A percentile compares a stretch with the other conserved stretches of the same genome.
These are phyloP conservation scores for Dendryphion nanum DNA, from an alignment of 2,329 filamentous ascomycete species.

Conservation along the genomic window DNA sequence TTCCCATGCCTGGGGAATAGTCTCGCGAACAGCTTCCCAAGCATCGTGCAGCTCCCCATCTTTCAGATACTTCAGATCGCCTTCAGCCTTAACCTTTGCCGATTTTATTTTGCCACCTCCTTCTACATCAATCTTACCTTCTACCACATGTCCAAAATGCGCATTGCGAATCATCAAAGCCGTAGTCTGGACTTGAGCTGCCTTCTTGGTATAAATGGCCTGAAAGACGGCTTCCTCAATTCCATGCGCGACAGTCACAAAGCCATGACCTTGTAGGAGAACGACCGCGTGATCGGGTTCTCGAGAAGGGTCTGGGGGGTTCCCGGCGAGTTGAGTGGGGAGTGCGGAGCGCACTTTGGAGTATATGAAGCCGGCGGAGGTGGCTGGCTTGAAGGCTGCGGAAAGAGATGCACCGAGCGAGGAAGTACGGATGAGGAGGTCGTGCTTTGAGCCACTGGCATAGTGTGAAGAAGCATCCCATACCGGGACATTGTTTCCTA, in stretches of 20 bases:
- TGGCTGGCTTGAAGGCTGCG: constrained; percentile 36
- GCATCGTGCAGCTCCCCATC: constrained; percentile 44
- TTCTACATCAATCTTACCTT: constrained; percentile 41
- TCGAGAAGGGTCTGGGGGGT: constrained; percentile 24
- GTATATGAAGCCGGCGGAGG: constrained; percentile 38
- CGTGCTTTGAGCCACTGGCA: constrained; percentile 27
- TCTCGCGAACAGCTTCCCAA: constrained; percentile 36
- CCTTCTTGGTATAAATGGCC: constrained; percentile 43
- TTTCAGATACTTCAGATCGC: constrained; percentile 42
- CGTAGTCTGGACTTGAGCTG: constrained; percentile 42
- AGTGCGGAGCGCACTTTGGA: constrained; percentile 38
- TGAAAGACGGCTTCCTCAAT: constrained; percentile 48
- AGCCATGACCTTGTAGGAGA: constrained; percentile 47
- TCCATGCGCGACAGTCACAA: constrained; percentile 41
- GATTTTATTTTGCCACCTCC: constrained; percentile 42
- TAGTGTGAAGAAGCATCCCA: constrained; percentile 35
- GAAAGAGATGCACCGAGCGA: constrained; percentile 36
- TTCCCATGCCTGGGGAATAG: constrained; percentile 41
- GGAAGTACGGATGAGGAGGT: constrained; percentile 34
- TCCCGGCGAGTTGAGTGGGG: constrained; percentile 31
- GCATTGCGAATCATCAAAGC: constrained; percentile 36
- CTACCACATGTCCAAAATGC: constrained; percentile 35
- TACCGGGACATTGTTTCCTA: constrained; percentile 35
- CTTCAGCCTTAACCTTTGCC: constrained; percentile 41
- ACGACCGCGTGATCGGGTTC: constrained; percentile 38